Evolutionary conservation across 2,329 filamentous ascomycete species (phyloP), one percentile per base, ranked within the genome.

Genomic region (Aspergillus sp.): DNA sequence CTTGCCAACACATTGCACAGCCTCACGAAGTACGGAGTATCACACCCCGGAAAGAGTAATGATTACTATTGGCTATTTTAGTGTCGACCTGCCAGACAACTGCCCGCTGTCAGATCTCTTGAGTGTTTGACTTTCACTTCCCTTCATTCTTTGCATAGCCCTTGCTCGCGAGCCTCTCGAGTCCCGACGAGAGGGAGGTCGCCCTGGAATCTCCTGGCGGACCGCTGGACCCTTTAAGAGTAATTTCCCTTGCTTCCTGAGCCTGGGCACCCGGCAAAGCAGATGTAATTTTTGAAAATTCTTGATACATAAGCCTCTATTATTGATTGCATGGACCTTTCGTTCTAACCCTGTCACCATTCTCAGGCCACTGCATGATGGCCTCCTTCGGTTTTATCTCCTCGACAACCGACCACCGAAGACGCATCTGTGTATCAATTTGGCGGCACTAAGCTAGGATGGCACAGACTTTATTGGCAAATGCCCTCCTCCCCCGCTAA

Each of bases 381-480:
- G 34, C 34, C 30, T 8, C 38, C 39, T 22, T 55, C 18, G 5
- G 15, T 20, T 47, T 39, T 30, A 55, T 55, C 53, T 11, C 53
- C 55, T 51, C 48, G 43, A 53, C 49, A 57, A 48, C 48, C 34
- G 48, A 43, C 18, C n/a, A 32, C 48, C 8, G 13, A 32, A 39
- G 18, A 15, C 24, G 17, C 34, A 34, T 12, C 17, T 22, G 43
- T 38, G 32, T 38, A 34, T 48, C 34, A 17, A 45, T 55, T 39
- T 39, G 39, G 26, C 22, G 39, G 24, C 45, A 30, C 53, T 50
- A 49, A 39, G 32, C 57, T 44, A 56, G 50, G 54, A 36, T 53
- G 42, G 57, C 60, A 59, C 52, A 26, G 57, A 45, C 43, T 44
- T 13, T 12, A 36, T 55, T 55, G 53, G 51, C 52, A 56, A 56